phyloP scores from a whole-genome alignment of 1,284 basidiomycete species.

The Pisolithus thermaeus region DNA sequence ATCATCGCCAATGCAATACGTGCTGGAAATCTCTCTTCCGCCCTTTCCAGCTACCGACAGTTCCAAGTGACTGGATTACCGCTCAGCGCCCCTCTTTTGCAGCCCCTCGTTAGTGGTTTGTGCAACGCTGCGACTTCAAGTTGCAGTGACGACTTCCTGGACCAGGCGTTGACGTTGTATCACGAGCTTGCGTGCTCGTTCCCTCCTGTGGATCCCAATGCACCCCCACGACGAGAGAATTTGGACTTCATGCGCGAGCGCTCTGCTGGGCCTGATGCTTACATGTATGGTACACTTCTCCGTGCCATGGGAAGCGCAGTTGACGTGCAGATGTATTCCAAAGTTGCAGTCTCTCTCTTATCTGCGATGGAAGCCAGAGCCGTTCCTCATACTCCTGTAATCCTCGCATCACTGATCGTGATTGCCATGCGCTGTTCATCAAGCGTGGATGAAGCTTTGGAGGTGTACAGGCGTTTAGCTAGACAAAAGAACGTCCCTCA shows the following conservation, averaged over 20 bases:
- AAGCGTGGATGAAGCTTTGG: slow-evolving; percentile 53
- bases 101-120: slow-evolving; percentile 48
- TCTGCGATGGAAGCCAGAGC: slow-evolving; percentile 46
- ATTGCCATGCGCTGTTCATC: slow-evolving; percentile 53
- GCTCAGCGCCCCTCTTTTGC: slow-evolving; percentile 44
- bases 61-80: slow-evolving; percentile 37
- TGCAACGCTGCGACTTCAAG: slow-evolving; percentile 32
- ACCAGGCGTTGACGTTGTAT: slow-evolving; percentile 48
- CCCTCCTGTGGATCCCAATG: slow-evolving; percentile 11
- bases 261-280: slow-evolving; percentile 38
- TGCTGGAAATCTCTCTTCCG: slow-evolving; percentile 31
- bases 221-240: not conserved
- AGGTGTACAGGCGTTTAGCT: slow-evolving; percentile 47
- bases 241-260: slow-evolving; percentile 20
- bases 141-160: slow-evolving; percentile 37
- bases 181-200: slow-evolving; percentile 33
- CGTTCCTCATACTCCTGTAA: slow-evolving; percentile 33
- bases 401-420: slow-evolving; percentile 48
- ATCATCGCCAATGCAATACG: slow-evolving; percentile 46
- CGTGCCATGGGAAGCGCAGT: slow-evolving; percentile 45
- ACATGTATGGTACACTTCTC: slow-evolving; percentile 53
- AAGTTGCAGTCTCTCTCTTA: slow-evolving; percentile 46
- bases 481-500: slow-evolving; percentile 31
- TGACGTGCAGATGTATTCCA: slow-evolving; percentile 41
- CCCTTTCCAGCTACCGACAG: slow-evolving; percentile 42